Percentiles rank a stretch among this genome's conserved stretches.
Conservation (phyloP, 176 grass and related monocot species). For the Zoysia pacifica region DNA sequence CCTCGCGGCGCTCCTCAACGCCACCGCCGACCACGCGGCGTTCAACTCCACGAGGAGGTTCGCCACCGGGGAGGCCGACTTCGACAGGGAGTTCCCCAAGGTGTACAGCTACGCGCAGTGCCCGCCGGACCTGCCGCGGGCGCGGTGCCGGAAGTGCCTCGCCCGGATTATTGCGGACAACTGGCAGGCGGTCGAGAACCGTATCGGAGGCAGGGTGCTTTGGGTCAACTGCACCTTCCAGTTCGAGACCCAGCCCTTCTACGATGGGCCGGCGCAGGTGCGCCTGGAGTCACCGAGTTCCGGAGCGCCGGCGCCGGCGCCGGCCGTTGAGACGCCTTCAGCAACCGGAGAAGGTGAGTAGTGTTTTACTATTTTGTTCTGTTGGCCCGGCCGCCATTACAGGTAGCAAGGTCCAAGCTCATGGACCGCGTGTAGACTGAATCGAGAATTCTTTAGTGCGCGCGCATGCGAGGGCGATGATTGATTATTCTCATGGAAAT, state of each 20-base stretch:
- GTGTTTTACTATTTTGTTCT: no score
- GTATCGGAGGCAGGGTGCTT: conserved; percentile 31
- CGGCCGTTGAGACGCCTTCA: no score
- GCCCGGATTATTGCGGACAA: neutral
- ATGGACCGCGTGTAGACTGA: no score
- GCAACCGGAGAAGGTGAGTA: no score
- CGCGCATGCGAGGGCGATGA: no score
- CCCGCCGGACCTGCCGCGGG: conserved; percentile 44
- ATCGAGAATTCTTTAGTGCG: no score
- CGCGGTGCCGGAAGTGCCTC: conserved; percentile 46
- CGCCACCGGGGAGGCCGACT: conserved; percentile 42
- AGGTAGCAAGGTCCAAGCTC: no score
- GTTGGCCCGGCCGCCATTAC: no score
- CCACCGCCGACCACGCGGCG: conserved; percentile 40
- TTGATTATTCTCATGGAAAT: no score
- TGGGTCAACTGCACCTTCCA: conserved; percentile 45
- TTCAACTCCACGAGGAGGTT: conserved; percentile 39
- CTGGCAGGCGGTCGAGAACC: neutral
- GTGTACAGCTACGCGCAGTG: conserved; percentile 67
- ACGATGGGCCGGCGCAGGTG: conserved; percentile 13
- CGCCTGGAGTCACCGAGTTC: neutral
- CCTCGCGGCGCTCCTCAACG: conserved; percentile 30
- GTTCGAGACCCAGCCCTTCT: conserved; percentile 43
- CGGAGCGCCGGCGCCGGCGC: no score
- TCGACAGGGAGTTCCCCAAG: conserved; percentile 22